Evolutionary conservation across 2,329 filamentous ascomycete genomes (phyloP), one percentile per base, ranked within the genome.

Genomic region (Trichoderma citrinoviride): DNA sequence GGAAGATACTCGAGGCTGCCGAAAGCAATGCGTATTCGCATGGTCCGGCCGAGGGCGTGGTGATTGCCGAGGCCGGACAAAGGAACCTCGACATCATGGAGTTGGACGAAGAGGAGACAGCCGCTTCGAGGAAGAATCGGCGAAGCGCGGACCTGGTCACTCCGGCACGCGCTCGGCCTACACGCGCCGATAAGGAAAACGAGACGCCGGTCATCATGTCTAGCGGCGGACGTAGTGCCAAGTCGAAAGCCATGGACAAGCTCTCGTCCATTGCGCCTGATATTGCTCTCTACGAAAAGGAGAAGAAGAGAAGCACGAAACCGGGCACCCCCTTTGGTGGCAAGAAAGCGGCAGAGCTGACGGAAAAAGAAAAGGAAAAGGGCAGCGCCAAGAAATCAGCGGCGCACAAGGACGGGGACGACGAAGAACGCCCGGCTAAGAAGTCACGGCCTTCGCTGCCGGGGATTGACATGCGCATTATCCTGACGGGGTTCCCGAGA

Each of bases 261-360:
- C 79, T 98, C 7, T 91, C 95, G 61, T 85, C 86, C 41, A 81
- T 94, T 65, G 93, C 91, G 0, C 85, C 89, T 0, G 95, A 99
- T 73, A 93, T 98, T 72, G 90, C 89, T 2, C 80, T 96, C 37
- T 99, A 95, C 72, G 90, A 98, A 73, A 97, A 95, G 74, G 95
- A 99, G 78, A 92, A 86, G 80, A 97, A 96, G 79, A 87, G 95
- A 21, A 77, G 79, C 7, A 73, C 74, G 67, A 86, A 83, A 68
- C 77, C 80, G 56, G 80, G 74, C 3, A 76, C 77, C 2, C 80
- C 83, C 0, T 89, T 86, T 82, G 87, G 87, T 25, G 87, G 87
- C 23, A 88, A 87, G 71, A 81, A 86, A 56, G 87, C 87, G 1
- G 82, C 85, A 2, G 84, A 88, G 62, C 76, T 80, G 65, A 79